Evolutionary conservation across 2,329 filamentous ascomycete species (phyloP).

Genomic region (Ophiostoma perfectum): DNA sequence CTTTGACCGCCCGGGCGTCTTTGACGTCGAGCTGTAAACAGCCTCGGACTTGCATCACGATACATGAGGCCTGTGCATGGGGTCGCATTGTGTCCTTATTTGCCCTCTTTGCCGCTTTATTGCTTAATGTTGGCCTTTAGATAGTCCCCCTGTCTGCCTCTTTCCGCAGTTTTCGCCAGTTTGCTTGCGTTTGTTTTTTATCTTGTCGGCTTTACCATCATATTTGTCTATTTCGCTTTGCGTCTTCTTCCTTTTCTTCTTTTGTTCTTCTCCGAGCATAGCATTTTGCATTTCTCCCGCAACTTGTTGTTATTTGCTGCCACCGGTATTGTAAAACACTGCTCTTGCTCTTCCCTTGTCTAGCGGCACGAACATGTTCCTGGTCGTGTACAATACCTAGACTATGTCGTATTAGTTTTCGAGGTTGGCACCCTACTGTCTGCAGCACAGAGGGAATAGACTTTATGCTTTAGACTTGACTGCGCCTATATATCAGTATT

Average conservation of each 20-base stretch:
- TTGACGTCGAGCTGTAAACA: slow-evolving; percentile 20
- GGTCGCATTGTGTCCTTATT: too few species aligned
- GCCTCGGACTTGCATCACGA: not conserved
- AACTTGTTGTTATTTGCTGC: slow-evolving; percentile 6
- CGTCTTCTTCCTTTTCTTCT: not conserved
- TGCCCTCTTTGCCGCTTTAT: not conserved
- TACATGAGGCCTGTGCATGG: too few species aligned
- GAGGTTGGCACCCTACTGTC: slow-evolving; percentile 8
- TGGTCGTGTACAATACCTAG: too few species aligned
- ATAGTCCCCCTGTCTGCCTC: not conserved
- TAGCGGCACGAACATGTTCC: not conserved
- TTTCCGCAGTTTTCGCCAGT: not conserved
- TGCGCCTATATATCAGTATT: not conserved
- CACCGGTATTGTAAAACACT: not conserved
- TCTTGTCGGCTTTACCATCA: not conserved
- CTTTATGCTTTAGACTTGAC: not conserved
- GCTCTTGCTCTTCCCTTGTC: not conserved
- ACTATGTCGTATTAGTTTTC: not conserved
- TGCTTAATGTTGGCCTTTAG: not conserved
- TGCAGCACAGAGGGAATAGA: slow-evolving; percentile 7
- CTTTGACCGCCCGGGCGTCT: slow-evolving; percentile 44
- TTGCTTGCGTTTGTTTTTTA: not conserved
- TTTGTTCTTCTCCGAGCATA: slow-evolving; percentile 6
- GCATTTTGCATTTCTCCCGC: not conserved
- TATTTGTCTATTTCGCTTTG: not conserved